Evolutionary conservation across 768 basidiomycete genomes (phyloP).

Genomic region (Melanogaster broomeanus): DNA sequence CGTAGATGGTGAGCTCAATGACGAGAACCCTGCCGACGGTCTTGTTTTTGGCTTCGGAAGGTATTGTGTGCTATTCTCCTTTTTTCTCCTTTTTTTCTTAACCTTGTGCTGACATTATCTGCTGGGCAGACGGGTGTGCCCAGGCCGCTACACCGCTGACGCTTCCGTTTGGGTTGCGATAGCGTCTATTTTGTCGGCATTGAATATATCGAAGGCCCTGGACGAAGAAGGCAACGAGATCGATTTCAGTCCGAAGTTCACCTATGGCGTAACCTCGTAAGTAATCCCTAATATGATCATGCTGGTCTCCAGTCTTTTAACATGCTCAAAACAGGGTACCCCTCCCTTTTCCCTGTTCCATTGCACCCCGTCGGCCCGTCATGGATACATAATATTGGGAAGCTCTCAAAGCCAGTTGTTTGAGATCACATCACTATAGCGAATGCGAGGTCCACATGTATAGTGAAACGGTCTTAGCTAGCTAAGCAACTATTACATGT

Average conservation of each 20-base stretch:
- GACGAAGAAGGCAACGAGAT: slow-evolving; percentile 30
- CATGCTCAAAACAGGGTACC: slow-evolving; percentile 9
- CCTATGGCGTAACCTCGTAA: slow-evolving; percentile 13
- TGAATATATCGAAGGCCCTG: slow-evolving; percentile 26
- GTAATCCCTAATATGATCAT: not conserved
- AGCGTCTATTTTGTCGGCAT: slow-evolving; percentile 24
- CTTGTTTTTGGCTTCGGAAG: slow-evolving; percentile 26
- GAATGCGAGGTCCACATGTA: not conserved
- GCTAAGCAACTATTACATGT: not conserved
- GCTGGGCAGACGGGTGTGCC: slow-evolving; percentile 26
- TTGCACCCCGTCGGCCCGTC: slow-evolving; percentile 3
- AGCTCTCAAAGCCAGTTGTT: not conserved
- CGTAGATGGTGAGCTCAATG: slow-evolving; percentile 8
- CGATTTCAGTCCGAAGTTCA: slow-evolving; percentile 12
- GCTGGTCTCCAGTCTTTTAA: not conserved
- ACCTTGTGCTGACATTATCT: not conserved
- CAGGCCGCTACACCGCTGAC: slow-evolving; percentile 34
- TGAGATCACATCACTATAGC: not conserved
- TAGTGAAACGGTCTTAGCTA: not conserved
- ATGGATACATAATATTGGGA: slow-evolving; percentile 5
- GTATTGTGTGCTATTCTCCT: slow-evolving; percentile 1
- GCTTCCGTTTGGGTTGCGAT: slow-evolving; percentile 31
- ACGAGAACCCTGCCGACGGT: not conserved
- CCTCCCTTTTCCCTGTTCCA: slow-evolving; percentile 11
- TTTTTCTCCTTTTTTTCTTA: too few relatives aligned